Conservation (phyloP, 2,329 filamentous ascomycete genomes). For the Penicillium digitatum region DNA sequence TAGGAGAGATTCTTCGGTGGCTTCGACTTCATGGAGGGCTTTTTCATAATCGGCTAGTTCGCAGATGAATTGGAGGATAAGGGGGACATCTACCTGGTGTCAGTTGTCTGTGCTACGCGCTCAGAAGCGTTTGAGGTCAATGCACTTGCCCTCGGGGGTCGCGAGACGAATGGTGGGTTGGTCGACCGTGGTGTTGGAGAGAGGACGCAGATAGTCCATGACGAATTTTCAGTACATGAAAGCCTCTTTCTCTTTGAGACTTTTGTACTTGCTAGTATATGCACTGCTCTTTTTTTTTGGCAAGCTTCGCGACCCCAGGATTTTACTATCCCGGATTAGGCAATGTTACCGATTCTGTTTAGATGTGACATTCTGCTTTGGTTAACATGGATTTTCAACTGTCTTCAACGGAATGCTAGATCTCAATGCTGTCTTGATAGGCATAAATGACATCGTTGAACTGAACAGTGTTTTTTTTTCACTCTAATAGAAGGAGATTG, state of each 20-base stretch:
- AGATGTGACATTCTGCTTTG: background rate
- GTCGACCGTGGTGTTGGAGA: slow-evolving; percentile 27
- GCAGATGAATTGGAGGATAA: slow-evolving; percentile 76
- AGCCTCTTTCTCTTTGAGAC: background rate
- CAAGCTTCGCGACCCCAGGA: background rate
- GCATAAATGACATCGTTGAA: too few relatives aligned
- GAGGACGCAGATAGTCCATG: slow-evolving; percentile 9
- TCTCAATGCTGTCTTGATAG: background rate
- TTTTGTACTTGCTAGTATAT: background rate
- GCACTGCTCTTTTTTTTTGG: background rate
- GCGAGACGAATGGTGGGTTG: slow-evolving; percentile 42
- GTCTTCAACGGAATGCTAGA: too few relatives aligned
- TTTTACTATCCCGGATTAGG: slow-evolving; percentile 1
- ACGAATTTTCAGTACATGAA: background rate
- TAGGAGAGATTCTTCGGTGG: slow-evolving; percentile 69
- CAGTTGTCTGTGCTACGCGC: slow-evolving; percentile 4
- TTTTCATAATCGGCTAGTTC: slow-evolving; percentile 88
- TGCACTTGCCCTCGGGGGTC: slow-evolving; percentile 36
- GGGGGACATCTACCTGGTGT: slow-evolving; percentile 62
- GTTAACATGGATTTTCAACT: background rate
- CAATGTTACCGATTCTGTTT: background rate
- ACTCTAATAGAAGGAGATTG: background rate
- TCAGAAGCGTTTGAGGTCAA: background rate
- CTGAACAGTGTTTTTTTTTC: background rate
- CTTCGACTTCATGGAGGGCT: slow-evolving; percentile 67